phyloP scores from a whole-genome alignment of 2,329 filamentous ascomycete genomes.

The Trichoderma sp. region DNA sequence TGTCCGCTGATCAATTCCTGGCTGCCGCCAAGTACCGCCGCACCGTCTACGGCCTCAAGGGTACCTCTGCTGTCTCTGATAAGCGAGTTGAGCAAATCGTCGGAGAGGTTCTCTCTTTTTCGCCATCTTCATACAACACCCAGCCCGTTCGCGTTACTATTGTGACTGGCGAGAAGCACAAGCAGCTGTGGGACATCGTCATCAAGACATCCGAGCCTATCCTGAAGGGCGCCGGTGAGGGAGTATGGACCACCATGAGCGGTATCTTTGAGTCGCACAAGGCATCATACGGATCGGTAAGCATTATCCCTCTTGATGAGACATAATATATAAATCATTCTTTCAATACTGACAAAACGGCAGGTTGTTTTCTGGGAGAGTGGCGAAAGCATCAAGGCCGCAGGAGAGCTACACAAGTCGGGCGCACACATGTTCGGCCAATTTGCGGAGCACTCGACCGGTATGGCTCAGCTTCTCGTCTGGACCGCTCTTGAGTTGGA shows the following conservation, averaged over 20 bases:
- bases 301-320: background rate
- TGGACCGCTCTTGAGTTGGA: conserved; percentile 85
- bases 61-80: conserved; percentile 57
- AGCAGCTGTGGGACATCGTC: conserved; percentile 81
- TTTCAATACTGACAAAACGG: background rate
- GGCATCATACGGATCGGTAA: conserved; percentile 79
- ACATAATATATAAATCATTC: background rate
- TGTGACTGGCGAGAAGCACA: conserved; percentile 80
- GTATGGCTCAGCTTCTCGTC: conserved; percentile 75
- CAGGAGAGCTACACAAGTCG: conserved; percentile 69
- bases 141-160: conserved; percentile 80
- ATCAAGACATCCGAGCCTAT: conserved; percentile 45
- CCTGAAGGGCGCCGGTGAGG: conserved; percentile 59
- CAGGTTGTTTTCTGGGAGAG: conserved; percentile 84
- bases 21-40: conserved; percentile 70
- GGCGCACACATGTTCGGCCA: conserved; percentile 79
- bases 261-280: conserved; percentile 60
- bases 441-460: conserved; percentile 77
- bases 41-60: conserved; percentile 69
- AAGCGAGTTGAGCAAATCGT: conserved; percentile 67
- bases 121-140: conserved; percentile 85
- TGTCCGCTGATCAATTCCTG: conserved; percentile 58
- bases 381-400: conserved; percentile 63
- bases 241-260: conserved; percentile 59
- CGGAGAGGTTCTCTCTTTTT: conserved; percentile 64